Evolutionary conservation across 768 basidiomycete species (phyloP), one percentile per base, ranked within the genome.

Genomic region (Amyloporia xantha): DNA sequence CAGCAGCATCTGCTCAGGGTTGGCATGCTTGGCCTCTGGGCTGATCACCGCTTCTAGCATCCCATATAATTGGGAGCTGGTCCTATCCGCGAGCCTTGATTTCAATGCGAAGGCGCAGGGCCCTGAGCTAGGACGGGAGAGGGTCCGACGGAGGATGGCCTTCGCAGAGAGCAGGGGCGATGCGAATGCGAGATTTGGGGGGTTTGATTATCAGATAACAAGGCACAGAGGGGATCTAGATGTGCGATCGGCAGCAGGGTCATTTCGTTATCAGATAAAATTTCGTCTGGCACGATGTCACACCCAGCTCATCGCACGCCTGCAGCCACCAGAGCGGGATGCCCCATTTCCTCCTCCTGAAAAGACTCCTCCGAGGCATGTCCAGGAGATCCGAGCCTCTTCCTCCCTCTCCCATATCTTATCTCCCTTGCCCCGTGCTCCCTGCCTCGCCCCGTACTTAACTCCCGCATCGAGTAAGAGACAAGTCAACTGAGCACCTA

Each of bases 221-320:
- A 11, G 40, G 28, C 37, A 26, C 20, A 25, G 20, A 10, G 23
- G 33, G 10, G 33, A 35, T 35, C 33, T n/a, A 35, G n/a, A 35
- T 35, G n/a, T 10, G 33, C 33, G 51, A 23, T 28, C 26, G 42
- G 15, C 23, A 36, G 24, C 23, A 20, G 41, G 48, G 37, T 35
- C 41, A 19, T 23, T 20, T 4, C 19, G 25, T 59, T 54, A 57
- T 57, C 56, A 52, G 56, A 58, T 58, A 58, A 58, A 57, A 50
- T 38, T 45, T 58, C 44, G 25, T 24, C 26, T 24, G 15, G 45
- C 30, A 7, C 30, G 30, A 33, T 33, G 9, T 7, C 9, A 15
- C 30, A 7, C 30, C 9, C 9, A 15, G 30, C 9, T 33, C 15
- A 33, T 33, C 30, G 30, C 30, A 33, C 7, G 30, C 9, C 30